phyloP scores from a whole-genome alignment of 176 grass and related monocot genomes.

The Pharus latifolius region DNA sequence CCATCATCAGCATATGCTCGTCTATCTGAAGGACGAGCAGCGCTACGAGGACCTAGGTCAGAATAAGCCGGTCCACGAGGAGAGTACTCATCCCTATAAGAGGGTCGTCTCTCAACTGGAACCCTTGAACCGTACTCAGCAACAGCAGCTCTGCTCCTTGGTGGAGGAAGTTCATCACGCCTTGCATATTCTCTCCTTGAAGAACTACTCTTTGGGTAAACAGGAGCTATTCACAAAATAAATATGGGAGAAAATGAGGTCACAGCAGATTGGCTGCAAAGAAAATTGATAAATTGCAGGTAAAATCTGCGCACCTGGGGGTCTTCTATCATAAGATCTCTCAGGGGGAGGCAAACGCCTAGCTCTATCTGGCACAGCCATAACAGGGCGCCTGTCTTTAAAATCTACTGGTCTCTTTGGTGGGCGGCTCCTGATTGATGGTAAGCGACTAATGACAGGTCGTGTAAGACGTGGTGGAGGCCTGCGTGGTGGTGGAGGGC shows the following conservation, averaged over 20 bases:
- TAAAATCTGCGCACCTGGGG: constrained; percentile 40
- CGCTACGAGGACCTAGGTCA: constrained; percentile 41
- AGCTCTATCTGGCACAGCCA: constrained; percentile 48
- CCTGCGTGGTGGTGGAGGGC: constrained; percentile 23
- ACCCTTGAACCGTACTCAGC: constrained; percentile 51
- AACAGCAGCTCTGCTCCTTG: constrained; percentile 39
- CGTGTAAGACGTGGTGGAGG: constrained; percentile 28
- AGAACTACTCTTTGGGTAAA: constrained; percentile 64
- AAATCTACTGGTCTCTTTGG: constrained; percentile 56
- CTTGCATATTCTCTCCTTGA: constrained; percentile 59
- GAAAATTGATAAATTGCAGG: neutral
- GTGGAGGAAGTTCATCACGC: constrained; percentile 53
- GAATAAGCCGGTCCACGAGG: constrained; percentile 50
- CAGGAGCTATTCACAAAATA: constrained; percentile 28
- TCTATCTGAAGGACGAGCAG: constrained; percentile 48
- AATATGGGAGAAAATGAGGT: neutral
- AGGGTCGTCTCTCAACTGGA: constrained; percentile 42
- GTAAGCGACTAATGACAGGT: constrained; percentile 26
- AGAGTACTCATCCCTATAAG: constrained; percentile 69
- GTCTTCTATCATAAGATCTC: constrained; percentile 57
- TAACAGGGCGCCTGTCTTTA: constrained; percentile 58
- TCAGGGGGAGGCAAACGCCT: constrained; percentile 57
- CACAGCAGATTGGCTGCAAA: neutral
- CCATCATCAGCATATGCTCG: constrained; percentile 55
- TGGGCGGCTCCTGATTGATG: constrained; percentile 39